Evolutionary conservation across 768 basidiomycete species (phyloP).

Genomic region (Floccularia luteovirens): DNA sequence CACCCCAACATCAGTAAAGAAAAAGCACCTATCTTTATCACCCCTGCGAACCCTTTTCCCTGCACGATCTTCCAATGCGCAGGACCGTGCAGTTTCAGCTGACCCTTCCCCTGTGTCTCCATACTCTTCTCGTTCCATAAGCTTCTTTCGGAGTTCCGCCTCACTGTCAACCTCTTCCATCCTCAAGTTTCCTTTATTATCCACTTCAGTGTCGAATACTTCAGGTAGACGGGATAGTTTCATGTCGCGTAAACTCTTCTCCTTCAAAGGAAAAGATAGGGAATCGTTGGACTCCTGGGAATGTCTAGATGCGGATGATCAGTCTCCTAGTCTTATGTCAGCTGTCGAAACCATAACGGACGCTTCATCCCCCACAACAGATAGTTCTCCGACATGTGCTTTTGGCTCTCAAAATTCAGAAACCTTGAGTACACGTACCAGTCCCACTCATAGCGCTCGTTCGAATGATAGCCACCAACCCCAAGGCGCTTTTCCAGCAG

Average conservation of each 20-base stretch:
- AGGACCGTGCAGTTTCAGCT: constrained; percentile 33
- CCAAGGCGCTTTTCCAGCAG: constrained; percentile 12
- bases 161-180: constrained; percentile 35
- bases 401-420: no score
- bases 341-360: constrained; percentile 14
- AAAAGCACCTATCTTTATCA: constrained; percentile 33
- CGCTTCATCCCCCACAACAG: constrained; percentile 6
- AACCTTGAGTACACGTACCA: constrained; percentile 8
- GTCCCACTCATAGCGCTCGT: constrained; percentile 2
- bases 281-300: constrained; percentile 40
- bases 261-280: constrained; percentile 30
- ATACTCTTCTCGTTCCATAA: constrained; percentile 24
- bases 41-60: constrained; percentile 41
- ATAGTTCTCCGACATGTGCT: no score
- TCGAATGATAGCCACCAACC: background rate
- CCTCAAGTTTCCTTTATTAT: constrained; percentile 18
- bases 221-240: constrained; percentile 22
- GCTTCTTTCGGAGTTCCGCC: constrained; percentile 38
- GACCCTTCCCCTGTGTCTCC: constrained; percentile 32
- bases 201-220: constrained; percentile 16
- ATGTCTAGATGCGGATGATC: constrained; percentile 21
- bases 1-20: constrained; percentile 19
- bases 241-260: constrained; percentile 26
- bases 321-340: constrained; percentile 18
- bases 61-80: constrained; percentile 21